Base-by-base conservation (phyloP, 371 early-diverging fungal genomes). In the Mortierella sp. region DNA sequence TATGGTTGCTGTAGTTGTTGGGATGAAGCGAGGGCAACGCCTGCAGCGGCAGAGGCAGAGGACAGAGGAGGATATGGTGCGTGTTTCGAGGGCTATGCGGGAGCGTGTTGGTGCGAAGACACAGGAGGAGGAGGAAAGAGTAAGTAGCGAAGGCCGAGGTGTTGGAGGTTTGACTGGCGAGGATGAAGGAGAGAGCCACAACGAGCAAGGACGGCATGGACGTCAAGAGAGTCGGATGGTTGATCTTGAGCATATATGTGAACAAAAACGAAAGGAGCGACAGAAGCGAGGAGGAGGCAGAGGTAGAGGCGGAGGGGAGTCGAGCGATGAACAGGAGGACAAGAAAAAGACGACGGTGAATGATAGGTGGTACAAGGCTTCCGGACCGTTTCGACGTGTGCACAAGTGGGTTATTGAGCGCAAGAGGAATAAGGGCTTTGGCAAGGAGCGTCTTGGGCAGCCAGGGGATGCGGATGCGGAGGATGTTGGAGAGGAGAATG, bases 1-100 rank as follows among this genome's bases (percentile, higher is more conserved):
- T 31, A 84, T 84, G 85, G 80, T 84, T 11, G 28, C 50, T 8
- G 50, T 80, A 19, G 70, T 69, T 19, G 51, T 55, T 0, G 59
- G 46, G 0, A 78, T 57, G 70, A 75, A 78, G 37, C 57, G 34
- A 34, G 73, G 78, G 31, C 75, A 69, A 48, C 43, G 13, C 26
- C 21, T 44, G n/a, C 26, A 46, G 46, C n/a, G 43, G 28, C 5
- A 44, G 44, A 21, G 37, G 21, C 40, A 67, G 69, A 37, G 21
- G 37, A 24, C 34, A 40, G 44, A 37, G 40, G 21, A 16, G 46
- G 28, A 64, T 1, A 9, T 13, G 64, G 16, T 37, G 64, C 16
- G 64, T 16, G 64, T 64, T 64, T 4, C 5, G 14, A 59, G 5
- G 31, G 59, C 31, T 14, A 59, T 59, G 59, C 59, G 59, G 31